Percentiles rank a stretch among this genome's conserved stretches.
phyloP scores from a whole-genome alignment of 2,329 filamentous ascomycete genomes.

The Rhynchosporium agropyri region DNA sequence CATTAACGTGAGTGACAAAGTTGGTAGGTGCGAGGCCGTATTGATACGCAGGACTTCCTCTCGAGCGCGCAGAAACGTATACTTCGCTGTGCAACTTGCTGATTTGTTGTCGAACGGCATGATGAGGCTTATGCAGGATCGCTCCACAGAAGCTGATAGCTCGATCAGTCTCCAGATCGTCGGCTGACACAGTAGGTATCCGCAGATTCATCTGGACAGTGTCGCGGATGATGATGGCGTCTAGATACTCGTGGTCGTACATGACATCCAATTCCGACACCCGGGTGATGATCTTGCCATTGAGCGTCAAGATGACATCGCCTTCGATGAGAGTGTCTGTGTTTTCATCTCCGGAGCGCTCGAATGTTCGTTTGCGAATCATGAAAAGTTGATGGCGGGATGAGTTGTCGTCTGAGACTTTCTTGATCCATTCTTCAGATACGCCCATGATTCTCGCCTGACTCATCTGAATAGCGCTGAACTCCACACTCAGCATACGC shows the following conservation, averaged over 20 bases:
- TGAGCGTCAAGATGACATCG: slow-evolving; percentile 88
- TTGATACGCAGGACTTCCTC: slow-evolving; percentile 82
- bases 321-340: slow-evolving; percentile 77
- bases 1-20: slow-evolving; percentile 96
- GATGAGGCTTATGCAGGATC: slow-evolving; percentile 88
- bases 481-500: slow-evolving; percentile 90
- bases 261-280: slow-evolving; percentile 94
- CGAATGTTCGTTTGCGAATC: slow-evolving; percentile 85
- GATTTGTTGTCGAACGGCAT: slow-evolving; percentile 96
- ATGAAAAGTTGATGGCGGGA: slow-evolving; percentile 97
- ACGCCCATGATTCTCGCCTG: slow-evolving; percentile 98
- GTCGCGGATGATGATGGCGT: slow-evolving; percentile 84
- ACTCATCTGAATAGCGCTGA: slow-evolving; percentile 93
- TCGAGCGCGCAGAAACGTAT: slow-evolving; percentile 85
- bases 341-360: slow-evolving; percentile 56
- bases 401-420: slow-evolving; percentile 85
- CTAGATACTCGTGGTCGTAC: slow-evolving; percentile 84
- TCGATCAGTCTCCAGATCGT: slow-evolving; percentile 89
- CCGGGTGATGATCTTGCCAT: slow-evolving; percentile 88
- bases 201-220: slow-evolving; percentile 76
- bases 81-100: slow-evolving; percentile 95
- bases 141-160: slow-evolving; percentile 95
- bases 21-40: slow-evolving; percentile 95
- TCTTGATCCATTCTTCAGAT: slow-evolving; percentile 91
- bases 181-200: slow-evolving; percentile 82